Evolutionary conservation across 805 yeast genomes (phyloP).

Genomic region (Ogataea nonfermentans): DNA sequence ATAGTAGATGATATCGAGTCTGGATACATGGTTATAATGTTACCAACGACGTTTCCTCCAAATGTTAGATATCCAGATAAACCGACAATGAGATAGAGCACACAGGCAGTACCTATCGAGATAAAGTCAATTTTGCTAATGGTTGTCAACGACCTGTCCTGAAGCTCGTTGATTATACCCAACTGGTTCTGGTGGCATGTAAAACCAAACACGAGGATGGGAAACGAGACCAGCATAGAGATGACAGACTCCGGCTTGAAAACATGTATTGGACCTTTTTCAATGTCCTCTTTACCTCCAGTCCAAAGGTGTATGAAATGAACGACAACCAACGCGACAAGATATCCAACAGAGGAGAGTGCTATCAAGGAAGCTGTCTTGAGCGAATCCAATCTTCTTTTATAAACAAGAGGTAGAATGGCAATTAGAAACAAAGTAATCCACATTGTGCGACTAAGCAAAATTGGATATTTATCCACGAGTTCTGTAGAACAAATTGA

Average conservation of each 20-base stretch:
- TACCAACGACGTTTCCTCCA: conserved; percentile 77
- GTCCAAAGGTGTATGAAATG: conserved; percentile 63
- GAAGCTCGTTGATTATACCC: conserved; percentile 79
- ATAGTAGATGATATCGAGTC: conserved; percentile 62
- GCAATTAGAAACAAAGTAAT: conserved; percentile 54
- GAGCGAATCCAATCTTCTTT: conserved; percentile 74
- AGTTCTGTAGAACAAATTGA: conserved; percentile 24
- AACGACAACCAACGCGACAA: conserved; percentile 68
- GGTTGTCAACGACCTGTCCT: conserved; percentile 47
- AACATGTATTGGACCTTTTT: conserved; percentile 50
- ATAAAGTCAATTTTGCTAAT: conserved; percentile 46
- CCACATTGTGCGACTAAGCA: conserved; percentile 54
- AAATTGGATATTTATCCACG: conserved; percentile 19
- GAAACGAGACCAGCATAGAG: conserved; percentile 67
- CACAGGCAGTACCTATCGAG: conserved; percentile 60
- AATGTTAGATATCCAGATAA: conserved; percentile 81
- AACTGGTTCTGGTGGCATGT: conserved; percentile 97
- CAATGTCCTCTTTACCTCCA: conserved; percentile 52
- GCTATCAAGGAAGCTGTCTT: conserved; percentile 86
- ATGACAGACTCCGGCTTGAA: conserved; percentile 46
- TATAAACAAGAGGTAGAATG: conserved; percentile 65
- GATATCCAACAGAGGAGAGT: conserved; percentile 72
- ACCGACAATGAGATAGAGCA: conserved; percentile 70
- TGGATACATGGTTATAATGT: conserved; percentile 77
- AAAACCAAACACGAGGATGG: conserved; percentile 91